Percentiles rank a stretch among this genome's conserved stretches.
Conservation (phyloP, 2,329 filamentous ascomycete genomes). For the Epichloe sp. region DNA sequence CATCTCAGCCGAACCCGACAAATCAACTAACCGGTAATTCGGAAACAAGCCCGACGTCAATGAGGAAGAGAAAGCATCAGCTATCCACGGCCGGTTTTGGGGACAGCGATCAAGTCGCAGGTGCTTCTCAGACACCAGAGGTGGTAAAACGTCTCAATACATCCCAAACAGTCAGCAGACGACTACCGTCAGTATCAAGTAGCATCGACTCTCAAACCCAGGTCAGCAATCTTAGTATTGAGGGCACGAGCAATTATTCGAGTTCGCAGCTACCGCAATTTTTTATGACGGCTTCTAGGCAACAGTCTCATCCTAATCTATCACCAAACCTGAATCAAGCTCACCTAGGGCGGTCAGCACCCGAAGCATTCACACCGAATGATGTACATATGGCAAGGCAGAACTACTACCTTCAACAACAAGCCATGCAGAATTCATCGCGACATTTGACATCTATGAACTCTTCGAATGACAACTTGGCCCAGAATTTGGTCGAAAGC, state of each 20-base stretch:
- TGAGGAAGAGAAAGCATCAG: conserved; percentile 4
- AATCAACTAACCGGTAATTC: not conserved
- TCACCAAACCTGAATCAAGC: not conserved
- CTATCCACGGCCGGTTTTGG: not conserved
- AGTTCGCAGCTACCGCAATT: not conserved
- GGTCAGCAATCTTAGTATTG: not conserved
- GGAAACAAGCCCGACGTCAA: not conserved
- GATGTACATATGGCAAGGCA: not conserved
- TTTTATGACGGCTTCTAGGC: not conserved
- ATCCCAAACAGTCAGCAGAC: not conserved
- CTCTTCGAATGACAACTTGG: not conserved
- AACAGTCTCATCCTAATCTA: not conserved
- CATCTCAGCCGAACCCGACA: not conserved
- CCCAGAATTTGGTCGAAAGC: not conserved
- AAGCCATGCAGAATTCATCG: not conserved
- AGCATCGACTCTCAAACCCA: not conserved
- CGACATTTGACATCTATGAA: not conserved
- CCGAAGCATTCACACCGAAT: not conserved
- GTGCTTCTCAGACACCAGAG: not conserved
- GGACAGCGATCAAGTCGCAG: not conserved
- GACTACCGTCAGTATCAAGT: not conserved
- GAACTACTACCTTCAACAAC: conserved; percentile 1
- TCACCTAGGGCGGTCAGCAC: not conserved
- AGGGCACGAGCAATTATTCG: not conserved
- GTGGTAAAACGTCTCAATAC: not conserved